Evolutionary conservation across 208 protist species (phyloP).

Genomic region (Kentomonas sorsogonicus): DNA sequence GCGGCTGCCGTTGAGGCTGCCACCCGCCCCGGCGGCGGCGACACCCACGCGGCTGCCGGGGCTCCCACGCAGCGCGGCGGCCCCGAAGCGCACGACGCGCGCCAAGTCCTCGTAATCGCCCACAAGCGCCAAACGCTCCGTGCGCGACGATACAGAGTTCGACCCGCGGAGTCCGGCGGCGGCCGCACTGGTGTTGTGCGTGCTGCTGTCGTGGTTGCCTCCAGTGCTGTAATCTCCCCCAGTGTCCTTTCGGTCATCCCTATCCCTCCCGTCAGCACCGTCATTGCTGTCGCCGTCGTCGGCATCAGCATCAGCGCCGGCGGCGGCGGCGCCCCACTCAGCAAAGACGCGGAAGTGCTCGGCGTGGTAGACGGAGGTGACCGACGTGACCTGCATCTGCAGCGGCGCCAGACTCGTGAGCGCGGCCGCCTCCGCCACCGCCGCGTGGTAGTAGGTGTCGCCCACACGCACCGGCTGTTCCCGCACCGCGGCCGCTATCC

Average conservation of each 20-base stretch:
- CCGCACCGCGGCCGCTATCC: constrained; percentile 27
- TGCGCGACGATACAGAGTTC: no score
- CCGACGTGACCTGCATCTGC: constrained; percentile 36
- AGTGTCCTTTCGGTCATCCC: no score
- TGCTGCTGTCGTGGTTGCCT: no score
- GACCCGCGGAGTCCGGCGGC: background rate
- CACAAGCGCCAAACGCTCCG: constrained; percentile 51
- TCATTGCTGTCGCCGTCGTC: no score
- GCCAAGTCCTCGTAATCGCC: constrained; percentile 35
- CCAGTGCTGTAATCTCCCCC: no score
- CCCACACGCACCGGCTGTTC: constrained; percentile 28
- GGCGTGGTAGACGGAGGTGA: constrained; percentile 42
- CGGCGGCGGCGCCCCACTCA: constrained; percentile 14
- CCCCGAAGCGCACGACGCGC: constrained; percentile 29
- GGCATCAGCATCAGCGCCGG: no score
- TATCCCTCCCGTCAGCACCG: no score
- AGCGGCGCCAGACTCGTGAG: constrained; percentile 44
- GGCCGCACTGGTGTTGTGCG: no score
- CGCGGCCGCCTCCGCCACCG: constrained; percentile 33
- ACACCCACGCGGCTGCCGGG: no score
- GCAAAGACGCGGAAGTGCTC: constrained; percentile 53
- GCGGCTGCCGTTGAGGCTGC: no score
- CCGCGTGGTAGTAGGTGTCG: constrained; percentile 47
- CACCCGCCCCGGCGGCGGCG: no score
- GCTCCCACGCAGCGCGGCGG: constrained; percentile 8